Percentiles rank a stretch among this genome's conserved stretches.
These are phyloP conservation scores for Irineochytrium annulatum DNA, from an alignment of 192 early-diverging fungal species.

Conservation along the genomic window DNA sequence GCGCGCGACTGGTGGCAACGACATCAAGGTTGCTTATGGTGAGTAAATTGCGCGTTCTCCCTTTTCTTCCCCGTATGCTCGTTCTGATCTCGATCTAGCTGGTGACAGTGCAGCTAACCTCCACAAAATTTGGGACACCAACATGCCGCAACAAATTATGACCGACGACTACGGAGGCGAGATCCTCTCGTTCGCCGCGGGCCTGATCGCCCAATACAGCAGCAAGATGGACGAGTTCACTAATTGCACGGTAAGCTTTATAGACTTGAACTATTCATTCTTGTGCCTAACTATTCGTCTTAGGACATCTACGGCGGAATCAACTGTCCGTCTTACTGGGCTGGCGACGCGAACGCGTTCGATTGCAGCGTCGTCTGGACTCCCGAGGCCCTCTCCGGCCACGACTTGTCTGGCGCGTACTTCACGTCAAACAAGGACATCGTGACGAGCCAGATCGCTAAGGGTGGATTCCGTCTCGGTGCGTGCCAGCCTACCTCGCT, in stretches of 20 bases:
- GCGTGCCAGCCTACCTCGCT: constrained; percentile 11
- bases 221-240: not conserved
- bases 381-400: constrained; percentile 7
- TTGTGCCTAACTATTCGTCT: too few species aligned
- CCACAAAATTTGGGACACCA: constrained; percentile 18
- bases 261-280: too few species aligned
- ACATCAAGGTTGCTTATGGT: constrained; percentile 1
- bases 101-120: not conserved
- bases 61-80: too few species aligned
- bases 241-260: not conserved
- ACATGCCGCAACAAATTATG: constrained; percentile 1
- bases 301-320: constrained; percentile 6
- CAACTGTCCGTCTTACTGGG: constrained; percentile 29
- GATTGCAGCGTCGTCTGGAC: constrained; percentile 37
- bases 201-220: not conserved
- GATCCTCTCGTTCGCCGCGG: not conserved
- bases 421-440: constrained; percentile 19
- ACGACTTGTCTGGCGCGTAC: constrained; percentile 17
- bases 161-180: constrained; percentile 10
- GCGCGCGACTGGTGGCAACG: constrained; percentile 25
- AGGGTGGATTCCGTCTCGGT: constrained; percentile 36
- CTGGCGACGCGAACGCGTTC: constrained; percentile 25
- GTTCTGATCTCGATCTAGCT: too few species aligned
- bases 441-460: constrained; percentile 33
- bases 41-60: too few species aligned